A percentile compares a stretch with the other conserved stretches of the same genome.
These are phyloP conservation scores for Alternaria arbusti DNA, from an alignment of 2,329 filamentous ascomycete species.

Conservation along the genomic window DNA sequence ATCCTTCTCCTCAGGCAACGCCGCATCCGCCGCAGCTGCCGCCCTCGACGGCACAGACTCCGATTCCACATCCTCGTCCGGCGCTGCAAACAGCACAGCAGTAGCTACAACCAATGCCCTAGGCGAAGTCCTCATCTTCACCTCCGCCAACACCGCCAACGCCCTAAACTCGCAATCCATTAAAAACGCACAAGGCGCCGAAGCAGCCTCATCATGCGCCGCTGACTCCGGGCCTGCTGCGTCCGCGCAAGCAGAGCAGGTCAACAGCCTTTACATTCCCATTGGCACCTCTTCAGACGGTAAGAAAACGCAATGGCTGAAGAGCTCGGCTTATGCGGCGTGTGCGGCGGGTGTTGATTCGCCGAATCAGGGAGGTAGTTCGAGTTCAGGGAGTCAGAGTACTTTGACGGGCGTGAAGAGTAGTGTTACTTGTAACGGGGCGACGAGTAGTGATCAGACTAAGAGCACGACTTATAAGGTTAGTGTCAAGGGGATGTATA, in stretches of 20 bases:
- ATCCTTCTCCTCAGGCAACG: not conserved
- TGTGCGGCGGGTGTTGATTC: slow-evolving; percentile 2
- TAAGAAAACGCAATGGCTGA: not conserved
- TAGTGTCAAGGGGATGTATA: not conserved
- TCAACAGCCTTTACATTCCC: slow-evolving; percentile 1
- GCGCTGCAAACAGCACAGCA: not conserved
- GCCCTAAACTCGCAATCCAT: not conserved
- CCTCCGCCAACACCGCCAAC: not conserved
- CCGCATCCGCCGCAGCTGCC: not conserved
- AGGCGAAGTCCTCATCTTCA: not conserved
- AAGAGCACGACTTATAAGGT: not conserved
- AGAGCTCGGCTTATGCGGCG: not conserved
- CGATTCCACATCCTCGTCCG: not conserved
- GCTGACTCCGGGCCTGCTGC: not conserved
- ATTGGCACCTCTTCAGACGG: not conserved
- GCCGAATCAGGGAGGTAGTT: not conserved
- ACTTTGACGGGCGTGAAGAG: not conserved
- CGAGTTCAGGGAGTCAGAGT: not conserved
- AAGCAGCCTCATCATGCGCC: not conserved
- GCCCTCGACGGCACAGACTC: not conserved
- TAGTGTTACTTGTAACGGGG: not conserved
- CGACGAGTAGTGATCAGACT: not conserved
- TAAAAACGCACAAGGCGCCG: not conserved
- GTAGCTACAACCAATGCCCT: not conserved
- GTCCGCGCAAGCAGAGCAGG: not conserved